Evolutionary conservation across 805 yeast genomes (phyloP).

Genomic region (Candida germanica): DNA sequence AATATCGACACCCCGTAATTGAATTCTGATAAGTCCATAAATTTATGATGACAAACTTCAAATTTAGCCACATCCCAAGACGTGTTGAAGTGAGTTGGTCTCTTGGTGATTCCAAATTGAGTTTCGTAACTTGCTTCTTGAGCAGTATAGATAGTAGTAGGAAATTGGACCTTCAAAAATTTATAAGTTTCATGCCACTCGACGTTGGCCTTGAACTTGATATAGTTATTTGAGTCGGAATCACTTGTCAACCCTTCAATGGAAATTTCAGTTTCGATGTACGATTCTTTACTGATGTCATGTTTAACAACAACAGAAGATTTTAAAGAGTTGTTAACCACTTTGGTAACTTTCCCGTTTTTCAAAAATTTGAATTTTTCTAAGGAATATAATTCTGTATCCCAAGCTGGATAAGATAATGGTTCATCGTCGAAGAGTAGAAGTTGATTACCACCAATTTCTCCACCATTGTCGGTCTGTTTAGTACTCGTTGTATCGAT

Average conservation of each 20-base stretch:
- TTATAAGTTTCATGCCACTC: constrained; percentile 87
- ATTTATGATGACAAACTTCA: constrained; percentile 92
- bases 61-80: constrained; percentile 96
- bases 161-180: constrained; percentile 92
- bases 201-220: constrained; percentile 46
- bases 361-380: constrained; percentile 57
- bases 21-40: constrained; percentile 85
- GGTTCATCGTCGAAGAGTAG: constrained; percentile 89
- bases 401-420: constrained; percentile 94
- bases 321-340: constrained; percentile 54
- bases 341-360: constrained; percentile 38
- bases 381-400: constrained; percentile 85
- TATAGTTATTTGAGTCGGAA: constrained; percentile 25
- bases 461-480: constrained; percentile 33
- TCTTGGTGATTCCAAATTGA: constrained; percentile 84
- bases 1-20: constrained; percentile 83
- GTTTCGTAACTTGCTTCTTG: constrained; percentile 81
- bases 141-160: constrained; percentile 76
- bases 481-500: constrained; percentile 55
- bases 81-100: constrained; percentile 95
- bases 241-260: constrained; percentile 53
- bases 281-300: constrained; percentile 53
- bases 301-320: constrained; percentile 64
- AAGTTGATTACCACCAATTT: constrained; percentile 71
- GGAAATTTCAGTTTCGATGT: constrained; percentile 66